Evolutionary conservation across 2,329 filamentous ascomycete species (phyloP).

Genomic region (Fusarium sp.): DNA sequence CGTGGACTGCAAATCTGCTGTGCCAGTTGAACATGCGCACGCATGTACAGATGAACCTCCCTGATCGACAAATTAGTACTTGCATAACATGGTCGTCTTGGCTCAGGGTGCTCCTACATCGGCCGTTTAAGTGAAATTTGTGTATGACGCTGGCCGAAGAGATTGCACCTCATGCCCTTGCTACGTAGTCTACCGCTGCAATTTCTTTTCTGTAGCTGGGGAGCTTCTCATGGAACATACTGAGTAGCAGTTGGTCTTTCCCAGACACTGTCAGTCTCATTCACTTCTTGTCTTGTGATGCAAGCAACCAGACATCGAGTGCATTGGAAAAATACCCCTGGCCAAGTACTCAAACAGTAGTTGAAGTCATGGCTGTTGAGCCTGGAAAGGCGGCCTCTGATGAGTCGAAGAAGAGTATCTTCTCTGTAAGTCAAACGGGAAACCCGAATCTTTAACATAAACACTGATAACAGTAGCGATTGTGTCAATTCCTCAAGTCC

Average conservation of each 20-base stretch:
- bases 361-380: conserved; percentile 24
- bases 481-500: not conserved
- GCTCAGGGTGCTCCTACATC: conserved; percentile 27
- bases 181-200: not conserved
- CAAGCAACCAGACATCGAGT: not conserved
- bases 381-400: conserved; percentile 17
- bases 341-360: not conserved
- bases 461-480: not conserved
- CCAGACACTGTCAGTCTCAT: not conserved
- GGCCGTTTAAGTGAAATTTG: conserved; percentile 1
- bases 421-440: conserved; percentile 24
- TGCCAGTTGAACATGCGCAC: not conserved
- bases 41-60: not conserved
- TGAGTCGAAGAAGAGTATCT: conserved; percentile 22
- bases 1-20: not conserved
- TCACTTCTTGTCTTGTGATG: not conserved
- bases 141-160: not conserved
- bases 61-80: not conserved
- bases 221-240: not conserved
- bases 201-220: not conserved
- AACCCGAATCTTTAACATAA: not conserved
- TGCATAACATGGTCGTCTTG: not conserved
- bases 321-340: not conserved
- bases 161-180: not conserved
- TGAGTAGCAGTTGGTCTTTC: not conserved